Percentiles rank a stretch among this genome's conserved stretches.
These are phyloP conservation scores for Aethionema arabicum DNA, from an alignment of 345 rosid species.

Conservation along the genomic window DNA sequence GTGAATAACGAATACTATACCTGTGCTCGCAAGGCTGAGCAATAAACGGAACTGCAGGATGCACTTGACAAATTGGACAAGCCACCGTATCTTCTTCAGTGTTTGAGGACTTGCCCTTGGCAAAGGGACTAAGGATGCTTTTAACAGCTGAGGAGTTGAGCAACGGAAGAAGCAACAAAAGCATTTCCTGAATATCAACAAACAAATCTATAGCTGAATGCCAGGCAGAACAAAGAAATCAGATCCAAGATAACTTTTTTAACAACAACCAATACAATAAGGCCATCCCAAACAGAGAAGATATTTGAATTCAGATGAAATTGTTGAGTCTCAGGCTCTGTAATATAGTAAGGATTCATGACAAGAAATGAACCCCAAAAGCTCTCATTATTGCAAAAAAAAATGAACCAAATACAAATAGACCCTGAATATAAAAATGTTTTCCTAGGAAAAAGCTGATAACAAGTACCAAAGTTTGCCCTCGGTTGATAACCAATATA, in stretches of 20 bases:
- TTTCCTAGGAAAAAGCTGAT: too few relatives aligned
- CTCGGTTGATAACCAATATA: too few relatives aligned
- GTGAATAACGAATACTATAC: constrained; percentile 39
- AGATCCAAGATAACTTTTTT: constrained; percentile 13
- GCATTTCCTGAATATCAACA: constrained; percentile 72
- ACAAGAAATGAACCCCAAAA: too few relatives aligned
- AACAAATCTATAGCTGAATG: constrained; percentile 22
- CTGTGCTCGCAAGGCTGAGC: constrained; percentile 97
- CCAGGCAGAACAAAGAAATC: constrained; percentile 8
- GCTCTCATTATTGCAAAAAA: too few relatives aligned
- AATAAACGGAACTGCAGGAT: constrained; percentile 80
- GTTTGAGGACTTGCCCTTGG: constrained; percentile 73
- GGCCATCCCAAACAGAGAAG: not conserved
- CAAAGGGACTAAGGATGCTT: constrained; percentile 72
- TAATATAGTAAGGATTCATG: too few relatives aligned
- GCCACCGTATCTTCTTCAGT: constrained; percentile 51
- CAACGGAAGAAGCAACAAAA: constrained; percentile 92
- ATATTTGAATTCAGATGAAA: constrained; percentile 3
- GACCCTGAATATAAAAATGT: too few relatives aligned
- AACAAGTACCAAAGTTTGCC: too few relatives aligned
- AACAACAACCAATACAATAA: not conserved
- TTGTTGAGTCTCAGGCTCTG: not conserved
- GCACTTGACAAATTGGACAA: constrained; percentile 83
- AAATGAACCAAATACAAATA: too few relatives aligned
- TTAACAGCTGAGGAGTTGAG: constrained; percentile 85